A percentile compares a stretch with the other conserved stretches of the same genome.
phyloP scores from a whole-genome alignment of 2,329 filamentous ascomycete genomes.

The Hansfordia pulvinata region DNA sequence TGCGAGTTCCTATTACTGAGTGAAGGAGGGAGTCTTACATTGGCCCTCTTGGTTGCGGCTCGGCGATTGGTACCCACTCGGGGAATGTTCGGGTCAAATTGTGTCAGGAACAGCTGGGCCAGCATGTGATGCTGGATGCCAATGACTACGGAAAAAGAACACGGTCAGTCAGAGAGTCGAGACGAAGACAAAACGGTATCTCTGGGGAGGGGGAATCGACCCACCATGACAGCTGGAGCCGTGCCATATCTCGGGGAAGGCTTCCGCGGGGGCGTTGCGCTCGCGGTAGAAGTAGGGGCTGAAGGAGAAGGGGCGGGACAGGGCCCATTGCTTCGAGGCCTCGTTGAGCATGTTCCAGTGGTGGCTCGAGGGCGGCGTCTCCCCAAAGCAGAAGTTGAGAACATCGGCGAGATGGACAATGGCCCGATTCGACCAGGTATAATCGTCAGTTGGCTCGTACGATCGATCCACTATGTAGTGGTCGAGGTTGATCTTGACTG shows the following conservation, averaged over 20 bases:
- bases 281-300: constrained; percentile 36
- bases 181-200: too few species aligned
- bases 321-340: constrained; percentile 31
- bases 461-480: constrained; percentile 37
- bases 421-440: constrained; percentile 45
- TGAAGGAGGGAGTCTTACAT: constrained; percentile 21
- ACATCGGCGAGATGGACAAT: constrained; percentile 51
- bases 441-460: constrained; percentile 32
- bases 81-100: constrained; percentile 40
- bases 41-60: constrained; percentile 22
- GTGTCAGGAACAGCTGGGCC: constrained; percentile 39
- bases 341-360: constrained; percentile 30
- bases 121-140: constrained; percentile 47
- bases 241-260: constrained; percentile 46
- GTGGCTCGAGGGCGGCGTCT: constrained; percentile 16
- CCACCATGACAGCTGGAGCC: constrained; percentile 38
- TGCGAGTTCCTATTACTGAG: too few species aligned
- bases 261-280: constrained; percentile 15
- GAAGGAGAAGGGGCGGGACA: constrained; percentile 34
- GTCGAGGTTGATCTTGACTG: constrained; percentile 33
- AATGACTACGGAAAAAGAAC: constrained; percentile 25
- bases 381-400: constrained; percentile 46
- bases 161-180: constrained; percentile 2
- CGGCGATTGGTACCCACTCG: constrained; percentile 26
- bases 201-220: too few species aligned